A percentile compares a stretch with the other conserved stretches of the same genome.
These are phyloP conservation scores for Trametes meyenii DNA, from an alignment of 768 basidiomycete genomes.

Conservation along the genomic window DNA sequence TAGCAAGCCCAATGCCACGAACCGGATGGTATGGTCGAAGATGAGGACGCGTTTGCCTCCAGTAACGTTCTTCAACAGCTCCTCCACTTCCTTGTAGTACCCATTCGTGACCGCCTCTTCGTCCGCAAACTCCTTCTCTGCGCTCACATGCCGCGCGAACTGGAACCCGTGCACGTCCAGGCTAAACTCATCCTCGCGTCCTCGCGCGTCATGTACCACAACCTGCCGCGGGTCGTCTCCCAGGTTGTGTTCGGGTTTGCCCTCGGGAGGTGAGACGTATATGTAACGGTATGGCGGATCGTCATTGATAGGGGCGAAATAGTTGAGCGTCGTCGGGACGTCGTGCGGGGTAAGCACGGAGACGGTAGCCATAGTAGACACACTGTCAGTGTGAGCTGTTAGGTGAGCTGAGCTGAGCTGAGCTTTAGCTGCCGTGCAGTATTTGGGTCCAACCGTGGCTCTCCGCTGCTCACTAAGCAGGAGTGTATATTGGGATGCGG, in stretches of 20 bases:
- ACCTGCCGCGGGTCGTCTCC: conserved; percentile 31
- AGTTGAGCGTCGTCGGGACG: conserved; percentile 44
- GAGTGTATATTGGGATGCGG: not conserved
- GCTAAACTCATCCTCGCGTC: conserved; percentile 31
- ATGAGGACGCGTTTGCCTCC: conserved; percentile 45
- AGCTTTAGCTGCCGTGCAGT: not conserved
- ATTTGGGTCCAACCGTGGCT: not conserved
- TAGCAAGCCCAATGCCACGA: conserved; percentile 2
- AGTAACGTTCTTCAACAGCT: conserved; percentile 42
- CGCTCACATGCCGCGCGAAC: conserved; percentile 37
- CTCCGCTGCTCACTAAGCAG: conserved; percentile 10
- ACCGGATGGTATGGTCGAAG: conserved; percentile 50
- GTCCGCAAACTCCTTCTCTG: conserved; percentile 44
- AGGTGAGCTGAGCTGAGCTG: not conserved
- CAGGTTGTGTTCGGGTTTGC: conserved; percentile 34
- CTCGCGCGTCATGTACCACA: conserved; percentile 37
- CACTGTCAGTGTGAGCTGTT: no score
- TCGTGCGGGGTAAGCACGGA: conserved; percentile 36
- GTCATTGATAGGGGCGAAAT: conserved; percentile 32
- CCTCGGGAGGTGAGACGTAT: conserved; percentile 26
- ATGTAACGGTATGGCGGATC: conserved; percentile 42
- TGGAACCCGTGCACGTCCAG: conserved; percentile 51
- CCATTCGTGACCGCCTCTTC: conserved; percentile 40
- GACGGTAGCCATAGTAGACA: conserved; percentile 26
- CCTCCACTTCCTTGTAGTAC: conserved; percentile 48